These are phyloP conservation scores for Glutinoglossum americanum DNA, from an alignment of 495 filamentous ascomycete species.

Conservation along the genomic window DNA sequence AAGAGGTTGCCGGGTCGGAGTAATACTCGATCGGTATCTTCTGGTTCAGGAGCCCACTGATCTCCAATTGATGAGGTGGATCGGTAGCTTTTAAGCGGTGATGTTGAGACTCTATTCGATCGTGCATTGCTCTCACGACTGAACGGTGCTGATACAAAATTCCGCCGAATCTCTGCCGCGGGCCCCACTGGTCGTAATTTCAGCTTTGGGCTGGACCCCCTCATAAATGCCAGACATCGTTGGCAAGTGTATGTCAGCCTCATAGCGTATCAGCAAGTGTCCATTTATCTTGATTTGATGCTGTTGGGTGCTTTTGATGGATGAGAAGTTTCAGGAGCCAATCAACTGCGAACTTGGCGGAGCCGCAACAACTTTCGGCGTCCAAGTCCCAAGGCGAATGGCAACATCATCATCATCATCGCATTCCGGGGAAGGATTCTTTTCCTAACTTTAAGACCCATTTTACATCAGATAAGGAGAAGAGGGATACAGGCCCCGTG, in stretches of 20 bases:
- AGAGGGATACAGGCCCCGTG: background rate
- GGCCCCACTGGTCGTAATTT: background rate
- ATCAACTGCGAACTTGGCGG: background rate
- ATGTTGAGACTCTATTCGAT: background rate
- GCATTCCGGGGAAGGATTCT: background rate
- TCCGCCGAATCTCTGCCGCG: background rate
- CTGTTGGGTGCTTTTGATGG: background rate
- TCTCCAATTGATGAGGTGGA: background rate
- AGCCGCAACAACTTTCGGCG: background rate
- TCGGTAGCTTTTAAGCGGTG: background rate
- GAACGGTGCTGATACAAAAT: background rate
- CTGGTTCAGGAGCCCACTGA: background rate
- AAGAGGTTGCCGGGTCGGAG: constrained; percentile 56
- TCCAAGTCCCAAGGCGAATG: background rate
- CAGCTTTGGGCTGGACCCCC: background rate
- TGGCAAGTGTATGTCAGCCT: constrained; percentile 10
- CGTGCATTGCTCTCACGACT: background rate
- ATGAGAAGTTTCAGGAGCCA: too few species aligned
- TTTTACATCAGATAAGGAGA: background rate
- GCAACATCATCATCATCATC: too few species aligned
- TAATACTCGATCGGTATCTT: background rate
- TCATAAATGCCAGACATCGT: constrained; percentile 8
- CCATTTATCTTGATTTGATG: background rate
- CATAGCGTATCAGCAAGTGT: constrained; percentile 3
- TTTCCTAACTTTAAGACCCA: background rate